Evolutionary conservation across 2,329 filamentous ascomycete genomes (phyloP).

Genomic region (Exophiala lecanii-corni): DNA sequence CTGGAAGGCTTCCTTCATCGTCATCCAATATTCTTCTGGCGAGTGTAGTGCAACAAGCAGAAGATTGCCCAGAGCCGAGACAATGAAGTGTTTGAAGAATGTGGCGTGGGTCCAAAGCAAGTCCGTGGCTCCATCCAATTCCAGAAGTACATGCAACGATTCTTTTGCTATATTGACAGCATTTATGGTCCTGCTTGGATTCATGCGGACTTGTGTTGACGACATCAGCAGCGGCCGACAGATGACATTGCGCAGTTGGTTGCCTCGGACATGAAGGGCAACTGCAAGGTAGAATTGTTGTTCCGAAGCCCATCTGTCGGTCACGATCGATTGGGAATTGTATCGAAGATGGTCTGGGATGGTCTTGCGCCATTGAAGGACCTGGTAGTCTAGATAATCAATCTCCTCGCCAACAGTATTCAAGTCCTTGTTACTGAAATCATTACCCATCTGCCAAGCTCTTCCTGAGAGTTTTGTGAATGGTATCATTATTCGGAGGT

Average conservation of each 20-base stretch:
- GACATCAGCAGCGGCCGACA: conserved; percentile 10
- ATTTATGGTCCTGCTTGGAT: not conserved
- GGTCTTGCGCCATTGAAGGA: conserved; percentile 8
- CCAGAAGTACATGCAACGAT: conserved; percentile 1
- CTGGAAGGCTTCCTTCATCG: too few species aligned
- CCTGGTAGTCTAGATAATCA: conserved; percentile 28
- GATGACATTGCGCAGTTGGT: conserved; percentile 11
- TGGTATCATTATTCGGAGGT: conserved; percentile 8
- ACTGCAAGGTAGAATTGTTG: conserved; percentile 7
- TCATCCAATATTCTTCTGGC: too few species aligned
- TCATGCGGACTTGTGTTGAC: not conserved
- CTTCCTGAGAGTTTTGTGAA: conserved; percentile 10
- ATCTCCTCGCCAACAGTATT: conserved; percentile 70
- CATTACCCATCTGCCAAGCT: conserved; percentile 13
- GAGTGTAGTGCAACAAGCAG: too few species aligned
- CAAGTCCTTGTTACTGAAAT: conserved; percentile 3
- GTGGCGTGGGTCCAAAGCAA: conserved; percentile 3
- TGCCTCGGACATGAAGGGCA: conserved; percentile 6
- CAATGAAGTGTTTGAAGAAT: too few species aligned
- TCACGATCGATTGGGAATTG: not conserved
- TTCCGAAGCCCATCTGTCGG: too few species aligned
- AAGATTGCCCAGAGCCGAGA: too few species aligned
- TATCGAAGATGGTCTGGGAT: conserved; percentile 7
- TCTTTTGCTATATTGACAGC: conserved; percentile 4
- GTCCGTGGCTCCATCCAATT: conserved; percentile 2